These are phyloP conservation scores for Metrosideros polymorpha DNA, from an alignment of 441 rosid species.

Conservation along the genomic window DNA sequence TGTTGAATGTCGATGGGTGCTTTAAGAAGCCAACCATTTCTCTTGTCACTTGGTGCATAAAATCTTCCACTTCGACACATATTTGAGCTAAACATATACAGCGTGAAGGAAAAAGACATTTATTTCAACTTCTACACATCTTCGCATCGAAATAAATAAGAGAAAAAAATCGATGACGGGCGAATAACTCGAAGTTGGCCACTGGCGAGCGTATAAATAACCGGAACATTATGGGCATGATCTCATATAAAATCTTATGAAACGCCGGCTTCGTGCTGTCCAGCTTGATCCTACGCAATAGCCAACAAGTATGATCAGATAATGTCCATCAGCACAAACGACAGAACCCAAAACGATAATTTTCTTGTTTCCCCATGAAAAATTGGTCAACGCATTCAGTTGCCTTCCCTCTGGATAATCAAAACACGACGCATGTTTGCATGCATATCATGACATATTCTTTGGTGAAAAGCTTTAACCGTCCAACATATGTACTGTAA, in stretches of 20 bases:
- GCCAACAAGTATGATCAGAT: not conserved
- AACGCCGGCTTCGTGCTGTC: not conserved
- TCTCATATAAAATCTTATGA: not conserved
- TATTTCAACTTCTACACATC: not conserved
- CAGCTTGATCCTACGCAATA: not conserved
- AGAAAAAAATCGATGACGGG: not conserved
- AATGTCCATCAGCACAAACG: not conserved
- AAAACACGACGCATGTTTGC: too few species aligned
- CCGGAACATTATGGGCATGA: not conserved
- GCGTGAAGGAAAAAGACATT: not conserved
- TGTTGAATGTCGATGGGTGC: not conserved
- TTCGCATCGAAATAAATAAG: not conserved
- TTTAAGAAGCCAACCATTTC: not conserved
- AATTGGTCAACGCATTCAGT: not conserved
- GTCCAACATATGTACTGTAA: not conserved
- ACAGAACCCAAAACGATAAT: not conserved
- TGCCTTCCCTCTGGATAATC: not conserved
- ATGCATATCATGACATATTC: not conserved
- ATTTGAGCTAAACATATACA: not conserved
- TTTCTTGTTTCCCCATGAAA: not conserved
- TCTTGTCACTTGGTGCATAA: not conserved
- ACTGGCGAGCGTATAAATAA: not conserved
- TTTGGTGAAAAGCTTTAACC: not conserved
- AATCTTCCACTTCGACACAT: not conserved
- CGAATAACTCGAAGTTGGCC: not conserved